These are phyloP conservation scores for Acaromyces ingoldii DNA, from an alignment of 1,284 basidiomycete species.

Conservation along the genomic window DNA sequence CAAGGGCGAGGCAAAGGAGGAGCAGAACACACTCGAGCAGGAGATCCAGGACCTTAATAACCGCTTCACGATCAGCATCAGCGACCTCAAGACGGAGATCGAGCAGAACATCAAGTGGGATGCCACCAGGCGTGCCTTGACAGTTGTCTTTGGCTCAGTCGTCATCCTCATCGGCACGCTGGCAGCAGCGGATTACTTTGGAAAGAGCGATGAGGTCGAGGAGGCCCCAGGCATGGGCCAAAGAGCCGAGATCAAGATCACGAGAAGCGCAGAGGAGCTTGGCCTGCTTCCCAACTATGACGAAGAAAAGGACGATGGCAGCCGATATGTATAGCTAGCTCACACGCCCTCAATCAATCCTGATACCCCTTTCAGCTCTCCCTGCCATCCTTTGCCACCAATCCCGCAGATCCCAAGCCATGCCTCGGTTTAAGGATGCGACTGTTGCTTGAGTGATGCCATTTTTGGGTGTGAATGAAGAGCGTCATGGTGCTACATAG, in stretches of 20 bases:
- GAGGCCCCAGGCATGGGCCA: constrained; percentile 10
- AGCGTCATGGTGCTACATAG: neutral
- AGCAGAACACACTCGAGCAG: constrained; percentile 80
- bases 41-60: constrained; percentile 68
- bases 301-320: constrained; percentile 4
- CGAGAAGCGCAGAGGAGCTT: constrained; percentile 3
- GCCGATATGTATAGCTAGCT: constrained; percentile 1
- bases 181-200: constrained; percentile 45
- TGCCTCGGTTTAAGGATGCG: too few species aligned
- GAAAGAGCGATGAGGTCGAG: constrained; percentile 20
- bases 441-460: too few species aligned
- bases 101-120: constrained; percentile 52
- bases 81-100: constrained; percentile 49
- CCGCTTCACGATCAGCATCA: constrained; percentile 49
- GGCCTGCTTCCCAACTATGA: constrained; percentile 1
- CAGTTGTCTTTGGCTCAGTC: constrained; percentile 47
- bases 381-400: too few species aligned
- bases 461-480: neutral
- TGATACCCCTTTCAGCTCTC: neutral
- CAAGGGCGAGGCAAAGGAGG: constrained; percentile 85
- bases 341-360: neutral
- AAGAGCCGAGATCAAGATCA: neutral
- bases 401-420: too few species aligned
- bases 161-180: constrained; percentile 46
- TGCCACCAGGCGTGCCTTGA: constrained; percentile 42